phyloP scores from a whole-genome alignment of 306 rosid species.

The Castanopsis chinensis region DNA sequence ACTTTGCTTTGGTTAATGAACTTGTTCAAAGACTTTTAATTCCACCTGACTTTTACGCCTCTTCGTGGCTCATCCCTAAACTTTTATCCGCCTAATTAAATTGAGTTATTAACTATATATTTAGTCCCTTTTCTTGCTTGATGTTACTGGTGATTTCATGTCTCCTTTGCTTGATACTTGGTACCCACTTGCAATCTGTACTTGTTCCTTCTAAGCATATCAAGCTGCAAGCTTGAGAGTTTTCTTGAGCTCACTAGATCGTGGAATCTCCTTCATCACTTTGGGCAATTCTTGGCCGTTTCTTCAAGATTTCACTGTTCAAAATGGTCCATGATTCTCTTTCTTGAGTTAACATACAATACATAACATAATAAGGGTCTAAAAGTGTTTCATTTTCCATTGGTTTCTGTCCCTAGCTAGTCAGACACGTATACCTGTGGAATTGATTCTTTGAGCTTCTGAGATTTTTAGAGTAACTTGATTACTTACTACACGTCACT shows the following conservation, averaged over 20 bases:
- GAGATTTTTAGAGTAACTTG: neutral
- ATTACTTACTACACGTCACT: neutral
- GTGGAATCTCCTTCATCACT: slow-evolving; percentile 17
- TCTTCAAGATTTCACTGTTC: slow-evolving; percentile 18
- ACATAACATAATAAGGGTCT: slow-evolving; percentile 20
- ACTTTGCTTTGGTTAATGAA: slow-evolving; percentile 22
- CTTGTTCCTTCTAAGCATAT: neutral
- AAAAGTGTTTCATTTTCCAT: neutral
- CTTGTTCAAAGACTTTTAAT: slow-evolving; percentile 31
- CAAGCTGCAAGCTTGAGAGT: slow-evolving; percentile 6
- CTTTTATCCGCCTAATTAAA: neutral
- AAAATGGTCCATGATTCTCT: neutral
- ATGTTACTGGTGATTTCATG: slow-evolving; percentile 42
- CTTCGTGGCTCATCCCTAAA: slow-evolving; percentile 1
- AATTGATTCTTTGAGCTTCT: neutral
- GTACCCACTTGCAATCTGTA: slow-evolving; percentile 2
- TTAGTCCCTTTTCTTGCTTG: neutral
- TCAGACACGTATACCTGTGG: neutral
- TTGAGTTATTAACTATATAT: neutral
- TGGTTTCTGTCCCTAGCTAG: neutral
- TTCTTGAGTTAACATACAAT: slow-evolving; percentile 23
- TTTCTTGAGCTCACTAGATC: slow-evolving; percentile 15
- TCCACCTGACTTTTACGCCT: slow-evolving; percentile 5
- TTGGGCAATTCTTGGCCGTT: slow-evolving; percentile 21
- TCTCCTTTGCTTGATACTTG: slow-evolving; percentile 5